phyloP scores from a whole-genome alignment of 441 rosid species.

The Bruguiera hainesii region DNA sequence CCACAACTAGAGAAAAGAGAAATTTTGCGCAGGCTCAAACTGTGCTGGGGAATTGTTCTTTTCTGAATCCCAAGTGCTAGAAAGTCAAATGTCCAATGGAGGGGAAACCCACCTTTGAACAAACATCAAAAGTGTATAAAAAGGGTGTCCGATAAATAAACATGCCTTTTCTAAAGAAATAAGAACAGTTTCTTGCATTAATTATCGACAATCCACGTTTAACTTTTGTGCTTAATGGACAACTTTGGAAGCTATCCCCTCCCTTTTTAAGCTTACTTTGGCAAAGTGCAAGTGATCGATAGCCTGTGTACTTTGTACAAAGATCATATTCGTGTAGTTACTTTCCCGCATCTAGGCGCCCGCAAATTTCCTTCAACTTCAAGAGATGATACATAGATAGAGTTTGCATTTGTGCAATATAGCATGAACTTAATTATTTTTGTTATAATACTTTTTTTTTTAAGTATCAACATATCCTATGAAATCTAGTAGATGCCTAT shows the following conservation, averaged over 20 bases:
- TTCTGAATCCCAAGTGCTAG: no score
- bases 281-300: constrained; percentile 6
- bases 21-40: no score
- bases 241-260: constrained; percentile 11
- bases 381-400: no score
- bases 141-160: constrained; percentile 17
- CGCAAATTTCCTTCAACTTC: no score
- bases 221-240: constrained; percentile 3
- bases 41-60: no score
- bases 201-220: neutral
- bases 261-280: constrained; percentile 14
- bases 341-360: neutral
- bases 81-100: neutral
- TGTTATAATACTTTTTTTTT: no score
- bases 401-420: no score
- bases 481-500: no score
- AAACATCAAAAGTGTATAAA: constrained; percentile 16
- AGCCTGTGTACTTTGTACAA: constrained; percentile 2
- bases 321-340: neutral
- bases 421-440: no score
- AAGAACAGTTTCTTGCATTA: neutral
- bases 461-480: no score
- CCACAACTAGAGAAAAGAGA: no score
- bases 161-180: constrained; percentile 16
- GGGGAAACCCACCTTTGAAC: constrained; percentile 14